These are phyloP conservation scores for Picea glauca DNA, from an alignment of 75 land plant genomes.

Conservation along the genomic window DNA sequence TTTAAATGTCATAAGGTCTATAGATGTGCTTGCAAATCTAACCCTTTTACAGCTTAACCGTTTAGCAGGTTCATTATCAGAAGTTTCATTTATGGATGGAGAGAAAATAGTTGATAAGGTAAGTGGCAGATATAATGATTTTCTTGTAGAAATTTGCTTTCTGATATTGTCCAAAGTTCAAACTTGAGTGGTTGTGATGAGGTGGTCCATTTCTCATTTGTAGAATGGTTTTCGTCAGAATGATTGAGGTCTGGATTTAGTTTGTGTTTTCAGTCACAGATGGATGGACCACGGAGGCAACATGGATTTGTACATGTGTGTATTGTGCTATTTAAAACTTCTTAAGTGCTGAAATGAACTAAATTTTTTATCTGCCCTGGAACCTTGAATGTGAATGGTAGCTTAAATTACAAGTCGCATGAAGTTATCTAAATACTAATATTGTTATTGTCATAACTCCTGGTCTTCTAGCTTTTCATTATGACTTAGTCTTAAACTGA, in stretches of 20 bases:
- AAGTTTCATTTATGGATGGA: constrained; percentile 70
- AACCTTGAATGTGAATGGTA: neutral
- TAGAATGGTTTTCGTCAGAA: too few species aligned
- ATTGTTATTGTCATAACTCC: neutral
- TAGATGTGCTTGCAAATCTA: constrained; percentile 69
- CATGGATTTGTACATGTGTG: neutral
- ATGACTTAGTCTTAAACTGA: neutral
- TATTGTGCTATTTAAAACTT: neutral
- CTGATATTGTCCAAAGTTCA: neutral
- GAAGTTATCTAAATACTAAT: neutral
- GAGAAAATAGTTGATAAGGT: constrained; percentile 68
- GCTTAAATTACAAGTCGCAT: neutral
- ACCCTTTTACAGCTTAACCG: constrained; percentile 76
- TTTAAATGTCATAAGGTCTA: constrained; percentile 73
- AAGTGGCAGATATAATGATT: constrained; percentile 5
- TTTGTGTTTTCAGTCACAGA: neutral
- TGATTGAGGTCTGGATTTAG: neutral
- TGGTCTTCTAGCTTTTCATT: neutral
- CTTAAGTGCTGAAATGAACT: neutral
- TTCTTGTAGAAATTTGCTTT: neutral
- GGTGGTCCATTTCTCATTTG: too few species aligned
- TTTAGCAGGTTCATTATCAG: constrained; percentile 72
- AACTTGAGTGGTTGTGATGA: neutral
- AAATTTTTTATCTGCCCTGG: neutral
- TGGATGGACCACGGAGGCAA: neutral